phyloP scores from a whole-genome alignment of 345 rosid genomes.

The Rhizophora apiculata region DNA sequence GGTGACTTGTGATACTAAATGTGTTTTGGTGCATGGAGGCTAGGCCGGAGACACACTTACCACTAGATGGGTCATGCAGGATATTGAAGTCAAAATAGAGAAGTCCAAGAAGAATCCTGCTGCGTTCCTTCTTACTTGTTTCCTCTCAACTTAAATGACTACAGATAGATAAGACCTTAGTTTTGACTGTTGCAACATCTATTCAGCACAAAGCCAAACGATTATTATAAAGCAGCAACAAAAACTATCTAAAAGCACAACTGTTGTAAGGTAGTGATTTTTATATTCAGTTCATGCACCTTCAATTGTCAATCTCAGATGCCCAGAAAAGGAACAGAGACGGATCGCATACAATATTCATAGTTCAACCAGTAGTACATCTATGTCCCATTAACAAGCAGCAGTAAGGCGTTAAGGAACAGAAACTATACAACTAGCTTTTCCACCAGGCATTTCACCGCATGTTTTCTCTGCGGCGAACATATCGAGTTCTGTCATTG shows the following conservation, averaged over 20 bases:
- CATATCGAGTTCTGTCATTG: slow-evolving; percentile 87
- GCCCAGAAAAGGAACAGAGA: neutral
- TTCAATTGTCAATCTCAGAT: neutral
- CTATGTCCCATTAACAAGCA: neutral
- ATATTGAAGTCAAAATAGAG: no score
- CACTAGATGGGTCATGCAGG: no score
- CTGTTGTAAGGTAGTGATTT: neutral
- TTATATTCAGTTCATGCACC: neutral
- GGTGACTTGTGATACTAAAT: no score
- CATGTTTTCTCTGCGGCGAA: slow-evolving; percentile 74
- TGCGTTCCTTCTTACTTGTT: no score
- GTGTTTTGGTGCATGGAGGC: no score
- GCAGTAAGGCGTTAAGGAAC: neutral
- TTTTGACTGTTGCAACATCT: no score
- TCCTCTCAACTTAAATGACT: no score
- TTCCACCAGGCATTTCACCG: slow-evolving; percentile 30
- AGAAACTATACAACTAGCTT: slow-evolving; percentile 25
- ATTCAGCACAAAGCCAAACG: no score
- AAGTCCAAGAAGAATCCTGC: no score
- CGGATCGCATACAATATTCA: neutral
- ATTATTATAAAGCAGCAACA: no score
- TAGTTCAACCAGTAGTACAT: neutral
- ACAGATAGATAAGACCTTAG: no score
- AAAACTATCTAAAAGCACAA: neutral
- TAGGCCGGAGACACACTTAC: no score